Percentiles rank a stretch among this genome's conserved stretches.
These are phyloP conservation scores for Bjerkandera adusta DNA, from an alignment of 1,284 basidiomycete species.

Conservation along the genomic window DNA sequence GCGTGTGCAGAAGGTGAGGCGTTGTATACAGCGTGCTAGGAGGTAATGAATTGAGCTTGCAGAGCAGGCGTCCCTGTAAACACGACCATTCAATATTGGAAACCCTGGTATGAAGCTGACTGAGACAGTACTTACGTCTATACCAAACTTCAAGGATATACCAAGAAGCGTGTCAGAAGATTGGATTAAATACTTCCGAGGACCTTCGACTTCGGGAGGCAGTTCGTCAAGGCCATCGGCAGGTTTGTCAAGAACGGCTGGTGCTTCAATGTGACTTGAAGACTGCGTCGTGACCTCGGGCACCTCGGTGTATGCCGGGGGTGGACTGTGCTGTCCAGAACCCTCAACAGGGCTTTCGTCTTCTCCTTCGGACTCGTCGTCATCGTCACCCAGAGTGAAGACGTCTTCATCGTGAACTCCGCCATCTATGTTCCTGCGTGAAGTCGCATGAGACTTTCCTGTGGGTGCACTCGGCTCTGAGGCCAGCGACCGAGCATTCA, in stretches of 20 bases:
- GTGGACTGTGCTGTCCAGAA: conserved; percentile 3
- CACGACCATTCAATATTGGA: conserved; percentile 3
- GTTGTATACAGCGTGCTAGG: conserved; percentile 64
- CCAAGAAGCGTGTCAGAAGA: conserved; percentile 64
- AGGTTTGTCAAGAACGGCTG: not conserved
- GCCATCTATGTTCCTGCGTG: conserved; percentile 47
- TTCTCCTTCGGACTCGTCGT: conserved; percentile 39
- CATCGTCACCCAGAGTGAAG: conserved; percentile 61
- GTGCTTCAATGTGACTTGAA: not conserved
- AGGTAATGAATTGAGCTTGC: conserved; percentile 64
- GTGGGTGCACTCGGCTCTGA: conserved; percentile 1
- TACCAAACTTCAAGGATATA: conserved; percentile 56
- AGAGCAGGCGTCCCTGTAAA: conserved; percentile 52
- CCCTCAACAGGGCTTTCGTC: conserved; percentile 2
- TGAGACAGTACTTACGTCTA: conserved; percentile 50
- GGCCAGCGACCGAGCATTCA: conserved; percentile 28
- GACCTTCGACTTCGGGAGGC: not conserved
- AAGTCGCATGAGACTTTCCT: not conserved
- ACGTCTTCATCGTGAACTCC: conserved; percentile 54
- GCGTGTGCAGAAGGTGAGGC: conserved; percentile 73
- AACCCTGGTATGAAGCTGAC: not conserved
- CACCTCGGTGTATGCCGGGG: conserved; percentile 2
- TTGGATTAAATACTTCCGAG: conserved; percentile 54
- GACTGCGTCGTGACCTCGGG: not conserved
- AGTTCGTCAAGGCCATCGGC: not conserved